Percentiles rank a stretch among this genome's conserved stretches.
Evolutionary conservation across 2,329 filamentous ascomycete species (phyloP).

Genomic region (Phaeosphaeriaceae sp.): DNA sequence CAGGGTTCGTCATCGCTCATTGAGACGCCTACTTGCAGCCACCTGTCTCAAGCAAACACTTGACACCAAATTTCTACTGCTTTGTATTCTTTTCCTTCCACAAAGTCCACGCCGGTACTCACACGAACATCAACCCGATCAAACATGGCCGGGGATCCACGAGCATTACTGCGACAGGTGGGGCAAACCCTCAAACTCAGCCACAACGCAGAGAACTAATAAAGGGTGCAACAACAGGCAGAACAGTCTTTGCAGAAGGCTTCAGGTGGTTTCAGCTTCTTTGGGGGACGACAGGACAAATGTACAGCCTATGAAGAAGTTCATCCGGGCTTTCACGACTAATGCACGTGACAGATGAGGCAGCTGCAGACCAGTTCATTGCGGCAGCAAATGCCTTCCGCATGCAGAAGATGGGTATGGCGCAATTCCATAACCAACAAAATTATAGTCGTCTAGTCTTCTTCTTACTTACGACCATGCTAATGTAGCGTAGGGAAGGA

Average conservation of each 20-base stretch:
- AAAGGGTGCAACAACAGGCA: constrained; percentile 65
- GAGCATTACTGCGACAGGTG: constrained; percentile 48
- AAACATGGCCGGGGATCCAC: constrained; percentile 47
- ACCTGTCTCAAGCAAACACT: constrained; percentile 40
- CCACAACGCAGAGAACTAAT: constrained; percentile 37
- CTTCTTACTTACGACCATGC: background rate
- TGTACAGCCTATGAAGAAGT: constrained; percentile 46
- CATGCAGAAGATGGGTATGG: constrained; percentile 80
- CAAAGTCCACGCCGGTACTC: background rate
- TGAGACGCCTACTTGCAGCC: constrained; percentile 39
- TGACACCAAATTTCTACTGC: constrained; percentile 11
- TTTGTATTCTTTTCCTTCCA: constrained; percentile 9
- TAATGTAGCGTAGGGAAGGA: constrained; percentile 69
- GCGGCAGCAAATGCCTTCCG: constrained; percentile 92
- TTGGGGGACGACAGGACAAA: constrained; percentile 86
- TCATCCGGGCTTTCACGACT: constrained; percentile 6
- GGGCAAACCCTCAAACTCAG: constrained; percentile 36
- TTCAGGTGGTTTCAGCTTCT: constrained; percentile 83
- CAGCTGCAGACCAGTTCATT: constrained; percentile 84
- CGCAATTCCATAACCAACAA: background rate
- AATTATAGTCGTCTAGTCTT: background rate
- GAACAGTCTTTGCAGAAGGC: constrained; percentile 81
- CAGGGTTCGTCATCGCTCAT: constrained; percentile 39
- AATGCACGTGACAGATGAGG: constrained; percentile 62
- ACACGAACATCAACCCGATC: constrained; percentile 6